Evolutionary conservation across 2,329 filamentous ascomycete genomes (phyloP).

Genomic region (Exophiala viscosa): DNA sequence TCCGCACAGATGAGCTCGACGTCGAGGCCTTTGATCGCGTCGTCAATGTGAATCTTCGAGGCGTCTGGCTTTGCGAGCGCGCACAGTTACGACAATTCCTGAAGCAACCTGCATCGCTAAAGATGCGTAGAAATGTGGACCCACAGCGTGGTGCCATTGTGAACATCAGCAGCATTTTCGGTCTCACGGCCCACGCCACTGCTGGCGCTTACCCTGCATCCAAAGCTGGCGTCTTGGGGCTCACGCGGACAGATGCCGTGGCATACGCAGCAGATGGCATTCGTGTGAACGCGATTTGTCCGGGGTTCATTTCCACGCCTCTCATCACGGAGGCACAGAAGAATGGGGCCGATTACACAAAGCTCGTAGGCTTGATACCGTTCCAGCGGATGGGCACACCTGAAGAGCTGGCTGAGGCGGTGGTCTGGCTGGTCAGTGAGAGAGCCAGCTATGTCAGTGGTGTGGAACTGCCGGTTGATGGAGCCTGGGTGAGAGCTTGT

Average conservation of each 20-base stretch:
- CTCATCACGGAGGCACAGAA: conserved; percentile 27
- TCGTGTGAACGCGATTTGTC: conserved; percentile 44
- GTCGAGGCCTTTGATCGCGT: conserved; percentile 31
- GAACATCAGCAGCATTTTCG: conserved; percentile 52
- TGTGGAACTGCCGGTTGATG: conserved; percentile 27
- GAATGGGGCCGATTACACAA: conserved; percentile 10
- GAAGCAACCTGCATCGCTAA: conserved; percentile 42
- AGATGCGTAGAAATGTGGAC: conserved; percentile 60
- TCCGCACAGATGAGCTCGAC: conserved; percentile 26
- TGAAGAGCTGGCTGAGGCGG: conserved; percentile 33
- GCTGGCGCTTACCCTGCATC: conserved; percentile 16
- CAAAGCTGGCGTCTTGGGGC: conserved; percentile 24
- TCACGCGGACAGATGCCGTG: conserved; percentile 54
- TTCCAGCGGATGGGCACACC: conserved; percentile 30
- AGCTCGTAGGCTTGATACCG: conserved; percentile 11
- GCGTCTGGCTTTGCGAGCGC: conserved; percentile 56
- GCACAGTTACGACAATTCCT: conserved; percentile 41
- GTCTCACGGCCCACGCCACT: conserved; percentile 38
- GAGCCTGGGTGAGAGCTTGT: conserved; percentile 19
- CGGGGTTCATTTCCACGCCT: conserved; percentile 42
- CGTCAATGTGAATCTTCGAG: conserved; percentile 53
- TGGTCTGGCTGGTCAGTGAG: conserved; percentile 31
- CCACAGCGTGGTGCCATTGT: conserved; percentile 48
- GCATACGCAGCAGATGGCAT: conserved; percentile 47
- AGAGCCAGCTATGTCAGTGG: conserved; percentile 33